Conservation (phyloP, 768 basidiomycete genomes). For the Cystofilobasidium macerans region DNA sequence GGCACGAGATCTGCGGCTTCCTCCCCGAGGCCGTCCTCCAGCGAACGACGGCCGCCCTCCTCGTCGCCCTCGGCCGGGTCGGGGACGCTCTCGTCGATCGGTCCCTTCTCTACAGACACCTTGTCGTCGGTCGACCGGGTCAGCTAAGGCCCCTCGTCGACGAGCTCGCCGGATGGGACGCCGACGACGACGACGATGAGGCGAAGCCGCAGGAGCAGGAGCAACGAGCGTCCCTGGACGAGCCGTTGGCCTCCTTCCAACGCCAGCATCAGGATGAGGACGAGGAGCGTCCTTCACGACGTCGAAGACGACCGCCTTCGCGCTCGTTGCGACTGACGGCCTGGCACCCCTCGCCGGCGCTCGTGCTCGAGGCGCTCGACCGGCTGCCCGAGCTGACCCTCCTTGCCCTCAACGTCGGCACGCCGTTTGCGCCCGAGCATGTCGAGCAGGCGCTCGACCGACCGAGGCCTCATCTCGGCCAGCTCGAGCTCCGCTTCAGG, state of each 20-base stretch:
- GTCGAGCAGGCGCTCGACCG: slow-evolving; percentile 55
- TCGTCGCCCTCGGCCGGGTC: slow-evolving; percentile 16
- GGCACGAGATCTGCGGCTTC: slow-evolving; percentile 13
- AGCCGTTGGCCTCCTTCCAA: no score
- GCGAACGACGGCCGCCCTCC: slow-evolving; percentile 21
- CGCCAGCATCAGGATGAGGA: no score
- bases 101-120: slow-evolving; percentile 18
- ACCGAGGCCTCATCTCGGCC: no score
- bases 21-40: slow-evolving; percentile 13
- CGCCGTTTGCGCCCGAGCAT: slow-evolving; percentile 71
- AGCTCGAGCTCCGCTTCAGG: no score
- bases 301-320: neutral
- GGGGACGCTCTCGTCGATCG: neutral
- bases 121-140: slow-evolving; percentile 7
- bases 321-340: slow-evolving; percentile 6
- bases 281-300: no score
- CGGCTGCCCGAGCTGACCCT: slow-evolving; percentile 17
- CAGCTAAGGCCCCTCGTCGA: slow-evolving; percentile 1
- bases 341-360: neutral
- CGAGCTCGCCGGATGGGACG: neutral
- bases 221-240: no score
- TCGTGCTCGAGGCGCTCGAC: slow-evolving; percentile 44
- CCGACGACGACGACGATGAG: neutral
- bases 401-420: slow-evolving; percentile 60
- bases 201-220: no score